Conservation (phyloP, 2,329 filamentous ascomycete species). For the Epicoccum nigrum region DNA sequence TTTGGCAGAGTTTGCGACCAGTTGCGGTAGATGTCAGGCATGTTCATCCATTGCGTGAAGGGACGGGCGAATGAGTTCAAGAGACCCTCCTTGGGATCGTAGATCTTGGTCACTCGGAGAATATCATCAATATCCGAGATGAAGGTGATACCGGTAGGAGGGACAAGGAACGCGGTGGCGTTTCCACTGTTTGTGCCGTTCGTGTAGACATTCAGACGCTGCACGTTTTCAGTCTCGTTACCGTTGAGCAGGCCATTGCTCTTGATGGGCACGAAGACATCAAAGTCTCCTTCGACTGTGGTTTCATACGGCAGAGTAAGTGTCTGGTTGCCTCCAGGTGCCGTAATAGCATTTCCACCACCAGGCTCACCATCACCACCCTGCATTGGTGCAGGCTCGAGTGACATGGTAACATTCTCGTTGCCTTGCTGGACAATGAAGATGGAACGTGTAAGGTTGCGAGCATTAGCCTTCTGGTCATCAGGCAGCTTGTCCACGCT, state of each 20-base stretch:
- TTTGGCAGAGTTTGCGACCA: constrained; percentile 71
- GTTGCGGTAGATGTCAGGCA: constrained; percentile 79
- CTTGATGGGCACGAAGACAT: constrained; percentile 69
- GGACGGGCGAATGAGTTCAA: constrained; percentile 77
- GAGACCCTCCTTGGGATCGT: constrained; percentile 73
- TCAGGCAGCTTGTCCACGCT: constrained; percentile 64
- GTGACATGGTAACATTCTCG: constrained; percentile 67
- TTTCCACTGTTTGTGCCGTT: constrained; percentile 71
- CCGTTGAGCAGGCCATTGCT: constrained; percentile 64
- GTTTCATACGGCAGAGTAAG: constrained; percentile 70
- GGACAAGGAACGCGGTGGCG: constrained; percentile 77
- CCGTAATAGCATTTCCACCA: constrained; percentile 58
- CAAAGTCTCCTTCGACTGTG: constrained; percentile 73
- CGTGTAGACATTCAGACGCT: constrained; percentile 71
- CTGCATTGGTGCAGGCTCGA: constrained; percentile 64
- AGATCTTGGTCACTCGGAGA: constrained; percentile 80
- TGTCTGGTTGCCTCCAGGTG: constrained; percentile 66
- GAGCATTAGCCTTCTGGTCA: constrained; percentile 68
- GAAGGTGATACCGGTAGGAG: constrained; percentile 71
- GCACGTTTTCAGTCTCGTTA: constrained; percentile 68
- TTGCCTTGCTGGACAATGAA: constrained; percentile 76
- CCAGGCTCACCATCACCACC: constrained; percentile 58
- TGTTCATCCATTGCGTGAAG: constrained; percentile 76
- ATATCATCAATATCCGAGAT: constrained; percentile 83
- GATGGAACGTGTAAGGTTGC: constrained; percentile 75